Conservation (phyloP, 352 stramenopile genomes). For the Phytophthora cajani region DNA sequence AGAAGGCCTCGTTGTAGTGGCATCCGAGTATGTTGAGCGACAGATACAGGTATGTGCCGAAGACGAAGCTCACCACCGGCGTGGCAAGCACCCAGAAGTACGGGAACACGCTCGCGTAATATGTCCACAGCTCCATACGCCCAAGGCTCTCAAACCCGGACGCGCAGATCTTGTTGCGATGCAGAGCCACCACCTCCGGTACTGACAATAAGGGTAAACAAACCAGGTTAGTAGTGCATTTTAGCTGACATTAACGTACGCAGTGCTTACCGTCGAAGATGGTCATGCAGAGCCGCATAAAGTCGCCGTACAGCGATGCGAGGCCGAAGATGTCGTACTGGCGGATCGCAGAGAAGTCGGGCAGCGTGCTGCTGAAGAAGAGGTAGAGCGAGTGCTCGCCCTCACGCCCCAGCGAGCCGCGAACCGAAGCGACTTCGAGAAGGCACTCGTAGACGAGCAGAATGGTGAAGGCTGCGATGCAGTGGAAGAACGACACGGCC, state of each 20-base stretch:
- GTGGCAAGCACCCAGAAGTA: conserved; percentile 90
- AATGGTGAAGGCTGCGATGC: conserved; percentile 71
- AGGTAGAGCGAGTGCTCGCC: conserved; percentile 78
- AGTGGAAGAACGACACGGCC: conserved; percentile 62
- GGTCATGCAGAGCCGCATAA: conserved; percentile 82
- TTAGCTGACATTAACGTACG: too few relatives aligned
- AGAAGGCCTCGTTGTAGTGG: conserved; percentile 93
- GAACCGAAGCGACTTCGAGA: conserved; percentile 73
- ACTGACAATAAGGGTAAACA: conserved; percentile 41
- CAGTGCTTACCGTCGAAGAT: conserved; percentile 76
- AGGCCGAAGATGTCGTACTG: conserved; percentile 75
- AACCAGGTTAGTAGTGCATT: background rate
- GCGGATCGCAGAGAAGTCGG: conserved; percentile 67
- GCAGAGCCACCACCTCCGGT: conserved; percentile 80
- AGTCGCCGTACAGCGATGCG: conserved; percentile 64
- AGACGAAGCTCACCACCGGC: conserved; percentile 79
- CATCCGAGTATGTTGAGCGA: conserved; percentile 84
- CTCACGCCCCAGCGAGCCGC: conserved; percentile 66
- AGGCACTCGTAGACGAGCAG: conserved; percentile 84
- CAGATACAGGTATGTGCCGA: conserved; percentile 87
- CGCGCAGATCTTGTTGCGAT: conserved; percentile 85
- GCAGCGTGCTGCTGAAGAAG: conserved; percentile 81
- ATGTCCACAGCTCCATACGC: conserved; percentile 80
- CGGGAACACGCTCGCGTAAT: conserved; percentile 86
- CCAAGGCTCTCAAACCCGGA: conserved; percentile 62